phyloP scores from a whole-genome alignment of 129 eudicot genomes.

The Sambucus nigra region DNA sequence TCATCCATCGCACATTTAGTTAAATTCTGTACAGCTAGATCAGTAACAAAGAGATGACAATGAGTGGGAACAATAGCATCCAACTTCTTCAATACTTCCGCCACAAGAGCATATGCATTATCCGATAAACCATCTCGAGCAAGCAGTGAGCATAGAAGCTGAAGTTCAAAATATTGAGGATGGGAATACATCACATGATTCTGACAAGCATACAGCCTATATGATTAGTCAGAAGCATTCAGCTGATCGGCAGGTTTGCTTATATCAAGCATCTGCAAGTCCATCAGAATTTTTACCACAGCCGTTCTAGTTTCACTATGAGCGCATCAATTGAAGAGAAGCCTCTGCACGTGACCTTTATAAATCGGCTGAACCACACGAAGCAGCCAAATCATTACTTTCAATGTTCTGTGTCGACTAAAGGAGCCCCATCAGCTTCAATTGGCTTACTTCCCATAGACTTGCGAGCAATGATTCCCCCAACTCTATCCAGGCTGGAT shows the following conservation, averaged over 20 bases:
- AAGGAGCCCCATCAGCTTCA: conserved; percentile 93
- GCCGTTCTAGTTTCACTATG: conserved; percentile 66
- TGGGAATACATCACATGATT: conserved; percentile 91
- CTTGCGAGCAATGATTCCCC: conserved; percentile 60
- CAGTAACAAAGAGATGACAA: conserved; percentile 70
- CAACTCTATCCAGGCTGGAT: conserved; percentile 58
- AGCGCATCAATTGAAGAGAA: conserved; percentile 81
- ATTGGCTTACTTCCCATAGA: conserved; percentile 66
- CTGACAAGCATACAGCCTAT: conserved; percentile 82
- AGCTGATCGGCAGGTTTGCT: conserved; percentile 35
- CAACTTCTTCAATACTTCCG: conserved; percentile 79
- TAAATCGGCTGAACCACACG: conserved; percentile 96
- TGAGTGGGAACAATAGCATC: conserved; percentile 69
- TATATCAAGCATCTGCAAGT: conserved; percentile 68
- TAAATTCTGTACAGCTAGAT: conserved; percentile 66
- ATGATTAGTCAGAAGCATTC: conserved; percentile 54
- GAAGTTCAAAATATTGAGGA: conserved; percentile 72
- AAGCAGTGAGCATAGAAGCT: conserved; percentile 83
- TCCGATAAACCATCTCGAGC: conserved; percentile 93
- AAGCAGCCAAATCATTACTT: conserved; percentile 86
- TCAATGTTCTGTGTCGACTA: conserved; percentile 80
- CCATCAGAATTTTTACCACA: conserved; percentile 75
- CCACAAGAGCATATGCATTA: conserved; percentile 80
- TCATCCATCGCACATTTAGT: conserved; percentile 68
- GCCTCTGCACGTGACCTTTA: conserved; percentile 83